phyloP scores from a whole-genome alignment of 192 early-diverging fungal genomes.

The Spizellomyces sp. region DNA sequence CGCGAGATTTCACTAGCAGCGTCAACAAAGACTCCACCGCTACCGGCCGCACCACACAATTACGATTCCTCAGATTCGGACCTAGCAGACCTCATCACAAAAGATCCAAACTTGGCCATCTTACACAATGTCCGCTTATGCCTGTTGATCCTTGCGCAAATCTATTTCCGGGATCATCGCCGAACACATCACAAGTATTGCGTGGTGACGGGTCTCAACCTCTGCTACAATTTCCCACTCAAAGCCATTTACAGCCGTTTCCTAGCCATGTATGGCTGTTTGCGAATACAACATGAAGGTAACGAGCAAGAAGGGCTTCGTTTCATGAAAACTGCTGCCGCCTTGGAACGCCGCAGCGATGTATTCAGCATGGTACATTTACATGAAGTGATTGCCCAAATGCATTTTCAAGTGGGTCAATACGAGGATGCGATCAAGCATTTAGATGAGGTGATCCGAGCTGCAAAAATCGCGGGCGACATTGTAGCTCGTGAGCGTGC shows the following conservation, averaged over 20 bases:
- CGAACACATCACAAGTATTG: slow-evolving; percentile 26
- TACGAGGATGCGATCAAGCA: neutral
- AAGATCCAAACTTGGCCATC: slow-evolving; percentile 12
- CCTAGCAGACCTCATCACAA: slow-evolving; percentile 1
- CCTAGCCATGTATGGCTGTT: slow-evolving; percentile 30
- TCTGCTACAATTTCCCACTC: slow-evolving; percentile 43
- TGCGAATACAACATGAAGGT: neutral
- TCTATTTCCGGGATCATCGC: slow-evolving; percentile 31
- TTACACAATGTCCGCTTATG: slow-evolving; percentile 33
- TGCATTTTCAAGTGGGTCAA: neutral
- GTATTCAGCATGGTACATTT: neutral
- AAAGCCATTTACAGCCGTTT: slow-evolving; percentile 44
- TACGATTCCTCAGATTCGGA: slow-evolving; percentile 12
- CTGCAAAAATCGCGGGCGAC: slow-evolving; percentile 37
- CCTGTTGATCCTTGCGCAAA: slow-evolving; percentile 35
- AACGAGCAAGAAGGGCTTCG: neutral
- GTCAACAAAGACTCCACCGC: no score
- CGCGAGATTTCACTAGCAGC: neutral
- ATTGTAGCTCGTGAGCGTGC: slow-evolving; percentile 27
- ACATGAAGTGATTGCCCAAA: neutral
- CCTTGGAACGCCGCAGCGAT: neutral
- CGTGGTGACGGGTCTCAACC: slow-evolving; percentile 42
- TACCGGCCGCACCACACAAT: neutral
- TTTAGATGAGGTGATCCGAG: neutral
- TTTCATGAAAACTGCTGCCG: neutral